phyloP scores from a whole-genome alignment of 2,329 filamentous ascomycete species.

The Beauveria pseudobassiana region DNA sequence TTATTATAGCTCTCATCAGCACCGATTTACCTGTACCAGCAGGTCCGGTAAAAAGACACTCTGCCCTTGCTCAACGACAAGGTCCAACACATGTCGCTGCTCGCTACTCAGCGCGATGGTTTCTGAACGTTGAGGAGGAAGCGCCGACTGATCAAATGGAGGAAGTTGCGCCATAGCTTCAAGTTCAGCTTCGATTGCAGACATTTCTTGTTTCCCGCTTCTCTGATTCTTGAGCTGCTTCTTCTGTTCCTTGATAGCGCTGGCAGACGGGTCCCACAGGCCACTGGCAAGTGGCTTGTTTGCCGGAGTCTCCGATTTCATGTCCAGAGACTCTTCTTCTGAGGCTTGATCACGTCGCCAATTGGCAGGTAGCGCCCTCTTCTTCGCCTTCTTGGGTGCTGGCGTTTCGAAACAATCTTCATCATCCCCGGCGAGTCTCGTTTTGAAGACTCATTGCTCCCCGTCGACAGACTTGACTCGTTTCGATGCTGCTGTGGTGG shows the following conservation, averaged over 20 bases:
- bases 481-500: conserved; percentile 25
- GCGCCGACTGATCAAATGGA: conserved; percentile 28
- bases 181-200: conserved; percentile 33
- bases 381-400: conserved; percentile 41
- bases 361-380: conserved; percentile 51
- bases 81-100: conserved; percentile 72
- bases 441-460: conserved; percentile 29
- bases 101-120: conserved; percentile 74
- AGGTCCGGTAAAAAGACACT: conserved; percentile 98
- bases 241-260: conserved; percentile 69
- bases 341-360: conserved; percentile 29
- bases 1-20: conserved; percentile 85
- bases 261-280: conserved; percentile 68
- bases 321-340: conserved; percentile 25
- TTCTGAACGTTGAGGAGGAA: conserved; percentile 31
- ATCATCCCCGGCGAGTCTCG: conserved; percentile 31
- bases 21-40: conserved; percentile 97
- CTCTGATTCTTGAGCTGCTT: conserved; percentile 60
- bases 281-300: conserved; percentile 21
- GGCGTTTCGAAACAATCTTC: conserved; percentile 19
- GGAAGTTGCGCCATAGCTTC: conserved; percentile 20
- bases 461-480: conserved; percentile 14
- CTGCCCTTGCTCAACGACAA: conserved; percentile 71
- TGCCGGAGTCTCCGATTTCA: conserved; percentile 14
- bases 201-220: conserved; percentile 23